Percentiles rank a stretch among this genome's conserved stretches.
Evolutionary conservation across 2,329 filamentous ascomycete genomes (phyloP).

Genomic region (Coniochaeta prunicola): DNA sequence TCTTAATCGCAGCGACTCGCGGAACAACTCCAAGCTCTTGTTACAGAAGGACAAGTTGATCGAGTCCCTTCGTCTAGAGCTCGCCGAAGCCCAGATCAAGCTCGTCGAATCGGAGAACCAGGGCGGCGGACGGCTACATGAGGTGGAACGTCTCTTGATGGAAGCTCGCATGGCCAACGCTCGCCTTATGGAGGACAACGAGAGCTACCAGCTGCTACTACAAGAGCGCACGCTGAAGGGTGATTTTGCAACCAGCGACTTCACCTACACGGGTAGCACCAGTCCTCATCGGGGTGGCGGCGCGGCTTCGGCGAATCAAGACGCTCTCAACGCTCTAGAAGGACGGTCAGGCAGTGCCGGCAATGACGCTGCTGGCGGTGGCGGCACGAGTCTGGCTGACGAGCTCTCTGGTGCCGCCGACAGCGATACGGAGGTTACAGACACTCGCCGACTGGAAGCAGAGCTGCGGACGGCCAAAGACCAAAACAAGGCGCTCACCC

Average conservation of each 20-base stretch:
- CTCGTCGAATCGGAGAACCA: conserved; percentile 90
- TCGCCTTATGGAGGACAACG: conserved; percentile 94
- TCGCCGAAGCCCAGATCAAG: conserved; percentile 94
- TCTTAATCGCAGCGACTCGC: conserved; percentile 78
- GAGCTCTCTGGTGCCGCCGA: conserved; percentile 63
- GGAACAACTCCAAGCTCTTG: conserved; percentile 82
- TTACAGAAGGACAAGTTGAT: conserved; percentile 96
- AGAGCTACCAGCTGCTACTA: conserved; percentile 92
- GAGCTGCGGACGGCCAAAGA: conserved; percentile 79
- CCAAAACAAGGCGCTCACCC: conserved; percentile 91
- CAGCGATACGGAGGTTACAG: conserved; percentile 22
- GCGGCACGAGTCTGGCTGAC: conserved; percentile 64
- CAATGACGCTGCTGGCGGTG: conserved; percentile 7
- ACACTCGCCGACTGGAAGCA: conserved; percentile 62
- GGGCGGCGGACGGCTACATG: conserved; percentile 77
- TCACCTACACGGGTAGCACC: conserved; percentile 57
- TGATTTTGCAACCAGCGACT: conserved; percentile 77
- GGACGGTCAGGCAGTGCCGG: conserved; percentile 29
- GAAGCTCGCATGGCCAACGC: conserved; percentile 95
- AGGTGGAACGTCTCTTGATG: conserved; percentile 84
- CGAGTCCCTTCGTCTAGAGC: conserved; percentile 81
- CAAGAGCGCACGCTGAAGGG: conserved; percentile 94
- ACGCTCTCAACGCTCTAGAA: conserved; percentile 58
- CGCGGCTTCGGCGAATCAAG: conserved; percentile 44
- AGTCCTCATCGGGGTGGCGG: not conserved